Conservation (phyloP, 2,329 filamentous ascomycete genomes). For the Hypocrella siamensis region DNA sequence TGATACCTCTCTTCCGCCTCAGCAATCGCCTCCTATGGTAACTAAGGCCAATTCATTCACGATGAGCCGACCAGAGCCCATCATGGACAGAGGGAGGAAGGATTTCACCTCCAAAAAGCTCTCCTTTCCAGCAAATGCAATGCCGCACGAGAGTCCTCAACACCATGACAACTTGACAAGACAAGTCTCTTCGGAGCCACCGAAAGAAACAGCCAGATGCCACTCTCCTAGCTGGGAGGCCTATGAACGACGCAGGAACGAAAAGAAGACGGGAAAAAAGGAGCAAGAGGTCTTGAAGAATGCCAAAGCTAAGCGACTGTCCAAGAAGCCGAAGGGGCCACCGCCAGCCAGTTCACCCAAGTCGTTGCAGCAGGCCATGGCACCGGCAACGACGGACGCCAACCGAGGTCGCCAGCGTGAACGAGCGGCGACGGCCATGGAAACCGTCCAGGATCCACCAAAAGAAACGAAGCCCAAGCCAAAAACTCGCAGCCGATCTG, state of each 20-base stretch:
- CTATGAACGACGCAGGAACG: slow-evolving; percentile 35
- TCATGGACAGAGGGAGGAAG: slow-evolving; percentile 4
- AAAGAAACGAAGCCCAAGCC: slow-evolving; percentile 9
- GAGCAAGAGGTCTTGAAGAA: slow-evolving; percentile 11
- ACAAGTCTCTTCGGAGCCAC: slow-evolving; percentile 15
- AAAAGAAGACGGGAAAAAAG: slow-evolving; percentile 29
- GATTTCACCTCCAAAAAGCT: slow-evolving; percentile 1
- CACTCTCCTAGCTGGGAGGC: slow-evolving; percentile 48
- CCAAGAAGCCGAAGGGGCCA: slow-evolving; percentile 19
- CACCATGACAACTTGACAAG: slow-evolving; percentile 11
- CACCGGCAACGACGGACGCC: slow-evolving; percentile 5
- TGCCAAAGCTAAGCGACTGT: slow-evolving; percentile 10
- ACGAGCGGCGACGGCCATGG: slow-evolving; percentile 4
- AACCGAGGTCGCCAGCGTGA: slow-evolving; percentile 3
- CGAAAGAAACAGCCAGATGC: slow-evolving; percentile 21
- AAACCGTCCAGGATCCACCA: slow-evolving; percentile 5
- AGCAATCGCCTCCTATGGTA: slow-evolving; percentile 6
- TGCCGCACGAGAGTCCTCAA: background rate
- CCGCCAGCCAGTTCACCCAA: slow-evolving; percentile 11
- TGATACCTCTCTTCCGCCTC: slow-evolving; percentile 3
- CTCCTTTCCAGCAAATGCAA: background rate
- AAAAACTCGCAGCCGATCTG: slow-evolving; percentile 15
- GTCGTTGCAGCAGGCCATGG: slow-evolving; percentile 4
- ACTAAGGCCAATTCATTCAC: slow-evolving; percentile 3
- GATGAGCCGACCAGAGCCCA: slow-evolving; percentile 2